Evolutionary conservation across 768 basidiomycete species (phyloP), one percentile per base, ranked within the genome.

Genomic region (Chalciporus chontae): DNA sequence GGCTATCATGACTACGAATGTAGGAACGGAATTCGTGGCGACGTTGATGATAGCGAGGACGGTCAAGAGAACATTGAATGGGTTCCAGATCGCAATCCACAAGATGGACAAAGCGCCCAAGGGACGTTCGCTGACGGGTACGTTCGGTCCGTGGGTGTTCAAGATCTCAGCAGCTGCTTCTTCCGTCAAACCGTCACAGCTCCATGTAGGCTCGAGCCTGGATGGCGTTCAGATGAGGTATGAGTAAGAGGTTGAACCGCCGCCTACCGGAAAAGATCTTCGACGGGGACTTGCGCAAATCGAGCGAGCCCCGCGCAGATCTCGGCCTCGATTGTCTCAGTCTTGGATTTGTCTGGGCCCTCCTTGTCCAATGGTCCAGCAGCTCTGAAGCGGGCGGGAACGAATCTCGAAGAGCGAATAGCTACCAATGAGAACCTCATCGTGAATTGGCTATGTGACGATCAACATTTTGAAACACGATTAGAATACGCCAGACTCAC

Each of bases 61-160:
- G 7, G 58, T 61, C 50, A 69, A 45, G 34, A 69, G 58, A 11
- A 71, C 45, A 5, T 69, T 69, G 58, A 69, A 69, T 5, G 68
- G 67, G 42, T 71, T 70, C 59, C 60, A 62, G 14, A 71, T n/a
- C 13, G 69, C 70, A 26, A 55, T 57, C 58, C 65, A 68, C 21
- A 70, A 47, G 18, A 68, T 46, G n/a, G 46, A 38, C 42, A 71
- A 36, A 3, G 60, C 59, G 3, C 61, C 65, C 40, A 67, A 51
- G 40, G 67, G 61, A 21, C 67, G 69, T 42, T 70, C 69, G 21
- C 42, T 57, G 5, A 70, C 61, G 0, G 69, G 60, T 41, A 50
- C 52, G 24, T 69, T 69, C 18, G 54, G 48, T 29, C 68, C 68
- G 51, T 64, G 54, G 18, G 31, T 47, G 8, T 50, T 32, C 27